These are phyloP conservation scores for Arxiozyma telluris DNA, from an alignment of 1,139 yeast species.

Conservation along the genomic window DNA sequence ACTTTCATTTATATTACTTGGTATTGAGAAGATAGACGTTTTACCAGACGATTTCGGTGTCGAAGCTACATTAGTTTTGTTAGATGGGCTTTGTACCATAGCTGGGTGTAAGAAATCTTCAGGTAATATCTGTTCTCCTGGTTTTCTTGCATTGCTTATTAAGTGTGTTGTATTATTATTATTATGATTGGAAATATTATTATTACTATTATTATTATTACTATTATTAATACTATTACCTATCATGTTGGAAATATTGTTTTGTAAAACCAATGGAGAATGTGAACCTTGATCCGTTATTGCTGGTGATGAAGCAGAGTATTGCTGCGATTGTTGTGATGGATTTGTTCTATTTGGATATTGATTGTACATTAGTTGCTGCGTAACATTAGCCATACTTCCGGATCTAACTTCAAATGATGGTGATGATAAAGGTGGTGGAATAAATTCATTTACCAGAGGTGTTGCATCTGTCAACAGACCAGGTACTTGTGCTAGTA, in stretches of 20 bases:
- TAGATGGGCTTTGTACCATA: constrained; percentile 1
- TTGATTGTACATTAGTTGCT: background rate
- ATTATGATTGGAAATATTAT: background rate
- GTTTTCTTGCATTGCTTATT: background rate
- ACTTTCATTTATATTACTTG: background rate
- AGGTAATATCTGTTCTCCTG: background rate
- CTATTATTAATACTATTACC: background rate
- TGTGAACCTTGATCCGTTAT: constrained; percentile 10
- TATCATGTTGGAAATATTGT: background rate
- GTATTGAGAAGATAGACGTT: background rate
- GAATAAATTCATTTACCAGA: background rate
- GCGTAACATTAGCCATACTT: background rate
- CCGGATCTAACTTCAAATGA: background rate
- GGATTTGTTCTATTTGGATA: background rate
- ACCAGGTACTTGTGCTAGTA: constrained; percentile 60
- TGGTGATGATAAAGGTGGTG: constrained; percentile 2
- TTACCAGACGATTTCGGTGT: constrained; percentile 2
- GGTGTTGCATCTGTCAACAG: constrained; percentile 40
- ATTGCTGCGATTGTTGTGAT: constrained; percentile 3
- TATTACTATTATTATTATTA: too few relatives aligned
- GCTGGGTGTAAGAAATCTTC: background rate
- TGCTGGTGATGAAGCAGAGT: constrained; percentile 7
- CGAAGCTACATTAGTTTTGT: background rate
- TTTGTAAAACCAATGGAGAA: constrained; percentile 2
- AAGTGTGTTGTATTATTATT: background rate